These are phyloP conservation scores for Helicocarpus griseus DNA, from an alignment of 2,329 filamentous ascomycete genomes.

Conservation along the genomic window DNA sequence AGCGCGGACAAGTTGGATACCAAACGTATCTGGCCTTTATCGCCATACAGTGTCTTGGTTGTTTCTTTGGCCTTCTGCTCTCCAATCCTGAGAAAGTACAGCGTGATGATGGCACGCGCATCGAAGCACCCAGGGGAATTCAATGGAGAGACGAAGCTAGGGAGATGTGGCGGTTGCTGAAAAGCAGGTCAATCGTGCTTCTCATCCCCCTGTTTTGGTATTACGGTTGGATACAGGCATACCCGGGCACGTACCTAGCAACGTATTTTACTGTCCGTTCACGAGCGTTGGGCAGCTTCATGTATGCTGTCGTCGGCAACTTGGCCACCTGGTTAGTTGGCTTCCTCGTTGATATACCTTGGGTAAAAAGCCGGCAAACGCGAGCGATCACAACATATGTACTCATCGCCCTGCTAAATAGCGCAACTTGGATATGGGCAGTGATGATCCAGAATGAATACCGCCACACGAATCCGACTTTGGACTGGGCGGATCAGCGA, in stretches of 20 bases:
- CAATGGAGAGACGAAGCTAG: slow-evolving; percentile 23
- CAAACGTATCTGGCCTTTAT: slow-evolving; percentile 39
- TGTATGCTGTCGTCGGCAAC: slow-evolving; percentile 32
- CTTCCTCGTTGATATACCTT: slow-evolving; percentile 28
- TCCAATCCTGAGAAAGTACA: slow-evolving; percentile 38
- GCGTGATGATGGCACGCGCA: slow-evolving; percentile 33
- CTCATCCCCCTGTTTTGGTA: slow-evolving; percentile 30
- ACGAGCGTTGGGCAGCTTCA: slow-evolving; percentile 28
- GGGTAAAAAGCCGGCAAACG: slow-evolving; percentile 30
- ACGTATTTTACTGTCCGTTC: slow-evolving; percentile 36
- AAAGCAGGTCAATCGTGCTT: slow-evolving; percentile 28
- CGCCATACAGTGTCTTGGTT: slow-evolving; percentile 38
- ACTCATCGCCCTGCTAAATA: slow-evolving; percentile 35
- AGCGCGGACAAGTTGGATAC: slow-evolving; percentile 12
- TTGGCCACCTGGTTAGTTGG: slow-evolving; percentile 30
- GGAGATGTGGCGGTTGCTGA: slow-evolving; percentile 28
- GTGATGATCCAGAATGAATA: slow-evolving; percentile 41
- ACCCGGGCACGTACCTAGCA: slow-evolving; percentile 33
- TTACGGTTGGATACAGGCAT: slow-evolving; percentile 24
- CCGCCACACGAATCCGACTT: slow-evolving; percentile 29
- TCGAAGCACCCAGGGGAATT: slow-evolving; percentile 22
- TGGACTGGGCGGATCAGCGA: slow-evolving; percentile 36
- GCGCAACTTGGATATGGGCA: slow-evolving; percentile 40
- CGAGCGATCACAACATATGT: slow-evolving; percentile 32
- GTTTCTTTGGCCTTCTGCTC: slow-evolving; percentile 34